phyloP scores from a whole-genome alignment of 305 asterid genomes.

The Solanum hybrid region DNA sequence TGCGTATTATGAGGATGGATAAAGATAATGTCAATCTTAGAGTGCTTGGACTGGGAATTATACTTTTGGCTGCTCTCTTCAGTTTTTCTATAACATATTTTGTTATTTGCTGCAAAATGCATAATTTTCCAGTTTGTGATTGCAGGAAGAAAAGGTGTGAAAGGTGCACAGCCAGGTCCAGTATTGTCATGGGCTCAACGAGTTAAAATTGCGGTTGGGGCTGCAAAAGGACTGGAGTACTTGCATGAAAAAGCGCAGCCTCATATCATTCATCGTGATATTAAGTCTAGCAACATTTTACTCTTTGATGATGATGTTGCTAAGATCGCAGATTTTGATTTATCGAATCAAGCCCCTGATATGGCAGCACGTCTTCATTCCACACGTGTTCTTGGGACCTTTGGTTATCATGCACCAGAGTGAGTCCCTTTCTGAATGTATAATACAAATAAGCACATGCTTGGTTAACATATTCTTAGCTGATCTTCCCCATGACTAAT shows the following conservation, averaged over 20 bases:
- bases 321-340: conserved; percentile 66
- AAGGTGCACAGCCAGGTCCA: conserved; percentile 89
- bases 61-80: neutral
- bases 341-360: conserved; percentile 82
- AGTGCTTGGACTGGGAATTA: neutral
- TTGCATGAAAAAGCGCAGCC: conserved; percentile 73
- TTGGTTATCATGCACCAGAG: conserved; percentile 94
- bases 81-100: neutral
- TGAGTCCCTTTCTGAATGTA: conserved; percentile 15
- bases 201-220: conserved; percentile 75
- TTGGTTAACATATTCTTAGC: neutral
- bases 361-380: conserved; percentile 90
- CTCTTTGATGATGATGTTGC: conserved; percentile 69
- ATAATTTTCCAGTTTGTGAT: conserved; percentile 2
- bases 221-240: conserved; percentile 75
- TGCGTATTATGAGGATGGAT: neutral
- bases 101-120: neutral
- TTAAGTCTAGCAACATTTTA: conserved; percentile 73
- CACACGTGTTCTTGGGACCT: conserved; percentile 86
- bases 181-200: conserved; percentile 64
- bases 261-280: conserved; percentile 71
- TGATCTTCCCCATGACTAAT: neutral
- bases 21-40: neutral
- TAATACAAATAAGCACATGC: neutral
- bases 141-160: conserved; percentile 75